Percentiles rank a stretch among this genome's conserved stretches.
Evolutionary conservation across 371 early-diverging fungal genomes (phyloP).

Genomic region (Conidiobolus incongruus): DNA sequence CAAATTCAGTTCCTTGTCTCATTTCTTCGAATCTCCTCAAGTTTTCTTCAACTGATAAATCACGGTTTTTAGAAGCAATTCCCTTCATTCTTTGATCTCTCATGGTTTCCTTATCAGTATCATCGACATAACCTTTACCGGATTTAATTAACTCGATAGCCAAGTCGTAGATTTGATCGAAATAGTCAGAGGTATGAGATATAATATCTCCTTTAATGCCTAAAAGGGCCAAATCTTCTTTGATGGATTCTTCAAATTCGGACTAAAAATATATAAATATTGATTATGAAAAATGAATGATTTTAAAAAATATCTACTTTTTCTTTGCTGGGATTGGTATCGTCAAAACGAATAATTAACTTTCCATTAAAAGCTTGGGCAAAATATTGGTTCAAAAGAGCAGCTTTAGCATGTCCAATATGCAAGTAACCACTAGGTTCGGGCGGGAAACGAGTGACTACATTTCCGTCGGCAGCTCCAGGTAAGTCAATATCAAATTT

Average conservation of each 20-base stretch:
- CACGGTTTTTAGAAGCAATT: conserved; percentile 72
- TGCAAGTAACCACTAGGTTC: conserved; percentile 98
- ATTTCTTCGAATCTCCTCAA: conserved; percentile 85
- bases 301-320: conserved; percentile 22
- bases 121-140: conserved; percentile 94
- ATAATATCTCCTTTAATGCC: conserved; percentile 65
- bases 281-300: conserved; percentile 5
- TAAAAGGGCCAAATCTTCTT: conserved; percentile 72
- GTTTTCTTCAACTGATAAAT: conserved; percentile 75
- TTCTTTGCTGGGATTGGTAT: conserved; percentile 99
- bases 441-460: conserved; percentile 96
- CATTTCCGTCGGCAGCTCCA: conserved; percentile 60
- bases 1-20: conserved; percentile 66
- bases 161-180: conserved; percentile 68
- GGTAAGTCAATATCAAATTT: conserved; percentile 79
- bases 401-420: conserved; percentile 99
- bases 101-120: conserved; percentile 85
- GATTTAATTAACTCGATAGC: conserved; percentile 77
- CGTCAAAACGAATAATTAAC: conserved; percentile 96
- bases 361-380: conserved; percentile 83
- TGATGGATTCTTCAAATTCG: conserved; percentile 87
- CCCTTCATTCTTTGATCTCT: conserved; percentile 80
- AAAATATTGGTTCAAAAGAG: conserved; percentile 95
- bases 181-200: conserved; percentile 92
- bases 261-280: conserved; percentile 7